Conservation (phyloP, 768 basidiomycete genomes). For the Amylocystis lapponica region DNA sequence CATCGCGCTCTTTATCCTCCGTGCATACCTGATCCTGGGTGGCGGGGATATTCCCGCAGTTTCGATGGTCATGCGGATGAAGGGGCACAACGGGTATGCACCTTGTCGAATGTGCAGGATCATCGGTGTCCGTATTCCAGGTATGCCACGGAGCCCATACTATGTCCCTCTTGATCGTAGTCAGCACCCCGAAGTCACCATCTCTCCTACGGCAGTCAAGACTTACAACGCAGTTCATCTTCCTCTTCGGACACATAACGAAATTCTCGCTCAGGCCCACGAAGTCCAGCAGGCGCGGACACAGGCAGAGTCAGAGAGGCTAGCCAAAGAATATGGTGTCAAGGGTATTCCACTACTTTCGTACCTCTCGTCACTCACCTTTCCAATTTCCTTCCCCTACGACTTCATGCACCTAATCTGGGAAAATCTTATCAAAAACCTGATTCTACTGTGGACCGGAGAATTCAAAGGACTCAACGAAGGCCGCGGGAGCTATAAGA, state of each 20-base stretch:
- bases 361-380: slow-evolving; percentile 26
- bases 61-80: slow-evolving; percentile 22
- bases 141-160: neutral
- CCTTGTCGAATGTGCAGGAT: slow-evolving; percentile 24
- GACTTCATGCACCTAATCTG: slow-evolving; percentile 47
- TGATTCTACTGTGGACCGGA: slow-evolving; percentile 37
- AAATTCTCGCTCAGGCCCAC: too few species aligned
- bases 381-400: slow-evolving; percentile 37
- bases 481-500: slow-evolving; percentile 22
- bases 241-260: too few species aligned
- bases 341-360: slow-evolving; percentile 26
- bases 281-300: too few species aligned
- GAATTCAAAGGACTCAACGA: slow-evolving; percentile 34
- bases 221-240: too few species aligned
- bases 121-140: slow-evolving; percentile 9
- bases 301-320: slow-evolving; percentile 3
- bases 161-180: slow-evolving; percentile 15
- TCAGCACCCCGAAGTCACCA: slow-evolving; percentile 6
- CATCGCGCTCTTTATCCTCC: slow-evolving; percentile 14
- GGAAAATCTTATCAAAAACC: slow-evolving; percentile 37
- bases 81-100: slow-evolving; percentile 20
- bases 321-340: slow-evolving; percentile 15
- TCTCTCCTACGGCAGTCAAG: too few species aligned
- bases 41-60: slow-evolving; percentile 24
- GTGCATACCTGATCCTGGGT: slow-evolving; percentile 17